Evolutionary conservation across 2,329 filamentous ascomycete species (phyloP), one percentile per base, ranked within the genome.

Genomic region (Acrocalymma vagum): DNA sequence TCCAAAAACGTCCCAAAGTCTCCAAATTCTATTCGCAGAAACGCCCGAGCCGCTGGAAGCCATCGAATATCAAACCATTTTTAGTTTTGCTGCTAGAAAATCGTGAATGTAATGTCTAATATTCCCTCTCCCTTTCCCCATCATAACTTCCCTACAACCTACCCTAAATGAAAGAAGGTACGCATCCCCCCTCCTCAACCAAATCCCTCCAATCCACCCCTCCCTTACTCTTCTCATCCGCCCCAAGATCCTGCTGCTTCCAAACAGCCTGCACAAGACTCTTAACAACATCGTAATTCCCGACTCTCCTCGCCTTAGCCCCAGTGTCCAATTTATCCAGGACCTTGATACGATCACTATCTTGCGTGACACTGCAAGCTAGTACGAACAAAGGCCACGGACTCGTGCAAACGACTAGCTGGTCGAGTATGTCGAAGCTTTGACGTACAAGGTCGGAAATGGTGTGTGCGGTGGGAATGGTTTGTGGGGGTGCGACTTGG

Each of bases 331-430:
- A 58, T 2, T 70, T 66, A 18, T 61, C 53, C 9, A 78, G 56
- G 7, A 77, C 63, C 25, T 51, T 45, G 20, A 77, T 69, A 15
- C 74, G 62, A 37, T 76, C 70, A 15, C 67, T 61, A 30, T 78
- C 75, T 11, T 60, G 65, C 20, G 65, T 62, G 7, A 69, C 69
- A 51, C 76, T 74, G 48, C 74, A 78, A 0, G 73, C 75, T 10
- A 76, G 53, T 20, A 78, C 68, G 34, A 78, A 78, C 4, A 78
- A 53, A 6, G 76, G 75, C 75, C 76, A 78, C 3, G 75, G 75
- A 46, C 73, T 77, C 7, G 74, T 78, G 44, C 72, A 76, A 20
- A 74, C 63, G 6, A 70, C 60, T 10, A 78, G 60, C 14, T 51
- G 60, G 17, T 56, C 57, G 4, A 78, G 48, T 5, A 72, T 53